phyloP scores from a whole-genome alignment of 2,329 filamentous ascomycete genomes.

The Botryosphaeria dothidea region DNA sequence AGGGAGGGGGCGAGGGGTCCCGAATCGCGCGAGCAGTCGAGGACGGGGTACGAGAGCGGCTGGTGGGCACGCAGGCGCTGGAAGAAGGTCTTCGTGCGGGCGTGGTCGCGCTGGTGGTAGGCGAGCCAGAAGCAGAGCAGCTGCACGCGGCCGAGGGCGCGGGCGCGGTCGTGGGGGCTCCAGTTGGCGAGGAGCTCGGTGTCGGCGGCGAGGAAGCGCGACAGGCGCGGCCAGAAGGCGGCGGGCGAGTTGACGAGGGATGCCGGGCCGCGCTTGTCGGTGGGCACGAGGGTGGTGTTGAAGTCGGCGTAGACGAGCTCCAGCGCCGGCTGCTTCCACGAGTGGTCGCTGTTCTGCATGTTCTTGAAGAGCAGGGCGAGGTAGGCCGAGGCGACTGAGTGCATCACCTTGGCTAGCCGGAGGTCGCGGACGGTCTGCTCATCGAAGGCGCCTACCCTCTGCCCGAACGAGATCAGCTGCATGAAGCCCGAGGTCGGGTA shows the following conservation, averaged over 20 bases:
- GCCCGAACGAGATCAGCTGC: conserved; percentile 28
- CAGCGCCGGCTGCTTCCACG: conserved; percentile 32
- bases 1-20: conserved; percentile 23
- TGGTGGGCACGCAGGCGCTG: conserved; percentile 24
- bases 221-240: conserved; percentile 25
- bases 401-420: conserved; percentile 27
- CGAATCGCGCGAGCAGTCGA: conserved; percentile 20
- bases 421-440: conserved; percentile 20
- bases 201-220: conserved; percentile 14
- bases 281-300: conserved; percentile 29
- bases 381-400: conserved; percentile 29
- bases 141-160: conserved; percentile 28
- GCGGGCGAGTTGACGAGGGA: conserved; percentile 22
- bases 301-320: conserved; percentile 31
- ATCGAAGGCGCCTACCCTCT: conserved; percentile 23
- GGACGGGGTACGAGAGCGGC: conserved; percentile 26
- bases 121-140: conserved; percentile 37
- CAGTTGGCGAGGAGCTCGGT: background rate
- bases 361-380: conserved; percentile 26
- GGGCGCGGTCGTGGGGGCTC: conserved; percentile 9
- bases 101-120: conserved; percentile 30
- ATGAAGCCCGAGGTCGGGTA: conserved; percentile 33
- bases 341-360: conserved; percentile 6
- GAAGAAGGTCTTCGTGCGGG: conserved; percentile 35
- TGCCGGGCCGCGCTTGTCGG: conserved; percentile 20